Percentiles rank a stretch among this genome's conserved stretches.
These are phyloP conservation scores for Peronospora farinosa DNA, from an alignment of 352 stramenopile genomes.

Conservation along the genomic window DNA sequence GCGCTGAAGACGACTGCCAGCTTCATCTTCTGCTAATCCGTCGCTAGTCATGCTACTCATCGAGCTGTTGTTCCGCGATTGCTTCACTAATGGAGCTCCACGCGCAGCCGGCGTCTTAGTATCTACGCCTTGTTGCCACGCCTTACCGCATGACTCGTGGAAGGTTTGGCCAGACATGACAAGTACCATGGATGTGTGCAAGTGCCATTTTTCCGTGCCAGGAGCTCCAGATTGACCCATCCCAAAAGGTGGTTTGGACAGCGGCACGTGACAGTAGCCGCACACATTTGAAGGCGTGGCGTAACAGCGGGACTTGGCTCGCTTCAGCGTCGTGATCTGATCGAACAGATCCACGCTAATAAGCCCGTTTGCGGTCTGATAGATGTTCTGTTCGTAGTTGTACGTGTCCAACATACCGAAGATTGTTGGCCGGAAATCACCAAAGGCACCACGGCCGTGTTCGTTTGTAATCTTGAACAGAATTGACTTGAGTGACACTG, in stretches of 20 bases:
- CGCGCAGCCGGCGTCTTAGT: conserved; percentile 37
- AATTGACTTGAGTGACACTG: conserved; percentile 89
- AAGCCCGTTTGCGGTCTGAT: conserved; percentile 77
- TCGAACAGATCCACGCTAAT: conserved; percentile 82
- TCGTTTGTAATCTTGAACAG: conserved; percentile 94
- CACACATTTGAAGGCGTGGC: conserved; percentile 69
- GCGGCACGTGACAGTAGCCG: conserved; percentile 71
- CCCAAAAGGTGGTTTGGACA: conserved; percentile 79
- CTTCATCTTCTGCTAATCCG: conserved; percentile 41
- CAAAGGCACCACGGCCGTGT: conserved; percentile 88
- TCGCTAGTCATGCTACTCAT: conserved; percentile 32
- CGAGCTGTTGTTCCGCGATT: conserved; percentile 40
- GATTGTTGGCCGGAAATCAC: conserved; percentile 92
- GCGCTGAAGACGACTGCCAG: conserved; percentile 49
- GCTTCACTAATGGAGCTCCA: conserved; percentile 22
- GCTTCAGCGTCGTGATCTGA: conserved; percentile 76
- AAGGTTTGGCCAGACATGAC: conserved; percentile 74
- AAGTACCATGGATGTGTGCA: conserved; percentile 80
- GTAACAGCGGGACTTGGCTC: conserved; percentile 64
- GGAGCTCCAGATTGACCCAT: conserved; percentile 69
- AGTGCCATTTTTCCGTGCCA: conserved; percentile 75
- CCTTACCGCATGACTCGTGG: conserved; percentile 82
- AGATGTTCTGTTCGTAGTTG: conserved; percentile 88
- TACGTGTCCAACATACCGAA: conserved; percentile 92
- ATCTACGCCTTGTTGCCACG: conserved; percentile 77